Base-by-base conservation (phyloP, 768 basidiomycete genomes). In the Suillus alpinus region DNA sequence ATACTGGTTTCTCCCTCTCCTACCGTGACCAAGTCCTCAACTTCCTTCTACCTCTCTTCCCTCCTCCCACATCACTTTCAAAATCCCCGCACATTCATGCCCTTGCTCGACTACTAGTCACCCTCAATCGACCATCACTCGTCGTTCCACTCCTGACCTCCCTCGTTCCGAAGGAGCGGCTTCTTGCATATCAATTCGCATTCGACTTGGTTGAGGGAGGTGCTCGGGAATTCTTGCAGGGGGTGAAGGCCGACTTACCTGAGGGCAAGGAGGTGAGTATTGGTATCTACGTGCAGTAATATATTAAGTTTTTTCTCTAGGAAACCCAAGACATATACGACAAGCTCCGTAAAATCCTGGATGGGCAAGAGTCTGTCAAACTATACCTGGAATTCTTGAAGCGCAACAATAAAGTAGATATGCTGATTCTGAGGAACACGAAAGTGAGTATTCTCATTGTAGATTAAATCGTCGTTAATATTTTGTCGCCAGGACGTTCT, bases 161-260 rank as follows among this genome's bases (percentile, higher is more conserved):
- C 3, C 81, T 97, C 9, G 81, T 94, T 14, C 81, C 83, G 5
- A 81, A 82, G 62, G 85, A 95, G 66, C 83, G 83, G 43, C 77
- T 94, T 12, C 78, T 96, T 29, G 95, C 94, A 0, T 96, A 95
- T 73, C 97, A 99, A 72, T 86, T 98, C 70, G 94, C 92, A 0
- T 98, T 98, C 71, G 97, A 98, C 75, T 78, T 98, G 52, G 91
- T 90, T 14, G 96, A 98, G 75, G 93, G 95, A 39, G 96, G 94
- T 0, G 86, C 91, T 3, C 94, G 96, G 72, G 94, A 95, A 68
- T 98, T 94, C 76, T 78, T 98, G 49, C 89, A 94, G 68, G 85
- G 80, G 49, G 81, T 97, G 29, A 82, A 87, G 59, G 83, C 75
- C 52, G 83, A 84, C 31, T 76, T 94, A 12, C 92, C 90, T 26